Evolutionary conservation across 2,329 filamentous ascomycete species (phyloP).

Genomic region (Mycocentrospora acerina): DNA sequence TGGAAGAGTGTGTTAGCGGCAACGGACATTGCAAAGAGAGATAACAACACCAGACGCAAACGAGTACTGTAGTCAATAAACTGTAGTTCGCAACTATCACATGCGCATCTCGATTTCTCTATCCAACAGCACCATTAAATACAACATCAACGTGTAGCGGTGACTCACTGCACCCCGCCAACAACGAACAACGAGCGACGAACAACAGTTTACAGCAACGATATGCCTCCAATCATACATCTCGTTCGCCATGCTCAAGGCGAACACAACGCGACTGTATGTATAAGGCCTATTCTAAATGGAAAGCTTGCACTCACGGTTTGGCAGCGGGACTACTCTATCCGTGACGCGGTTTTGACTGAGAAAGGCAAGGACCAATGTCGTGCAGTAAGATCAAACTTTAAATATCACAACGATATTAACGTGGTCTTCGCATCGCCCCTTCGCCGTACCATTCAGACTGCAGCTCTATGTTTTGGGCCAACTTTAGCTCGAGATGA

Average conservation of each 20-base stretch:
- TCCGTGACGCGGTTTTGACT: conserved; percentile 80
- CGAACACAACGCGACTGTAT: conserved; percentile 66
- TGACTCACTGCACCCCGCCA: too few relatives aligned
- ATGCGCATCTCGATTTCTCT: too few relatives aligned
- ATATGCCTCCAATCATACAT: conserved; percentile 33
- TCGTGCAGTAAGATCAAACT: conserved; percentile 59
- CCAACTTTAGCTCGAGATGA: conserved; percentile 42
- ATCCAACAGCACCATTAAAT: too few relatives aligned
- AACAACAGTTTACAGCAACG: not conserved
- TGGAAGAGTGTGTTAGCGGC: too few relatives aligned
- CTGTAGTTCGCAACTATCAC: too few relatives aligned
- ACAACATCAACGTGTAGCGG: too few relatives aligned
- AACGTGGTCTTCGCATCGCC: conserved; percentile 77
- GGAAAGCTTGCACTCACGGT: conserved; percentile 42
- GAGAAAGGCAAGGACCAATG: conserved; percentile 76
- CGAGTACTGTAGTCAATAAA: too few relatives aligned
- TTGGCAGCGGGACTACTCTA: conserved; percentile 63
- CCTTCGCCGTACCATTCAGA: conserved; percentile 78
- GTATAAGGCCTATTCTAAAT: not conserved
- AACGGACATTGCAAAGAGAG: too few relatives aligned
- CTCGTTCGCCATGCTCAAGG: conserved; percentile 73
- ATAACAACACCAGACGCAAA: too few relatives aligned
- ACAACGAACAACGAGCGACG: too few relatives aligned
- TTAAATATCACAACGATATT: conserved; percentile 61
- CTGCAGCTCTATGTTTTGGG: conserved; percentile 69